A percentile compares a stretch with the other conserved stretches of the same genome.
phyloP scores from a whole-genome alignment of 2,329 filamentous ascomycete species.

The Aspergillus unguis region DNA sequence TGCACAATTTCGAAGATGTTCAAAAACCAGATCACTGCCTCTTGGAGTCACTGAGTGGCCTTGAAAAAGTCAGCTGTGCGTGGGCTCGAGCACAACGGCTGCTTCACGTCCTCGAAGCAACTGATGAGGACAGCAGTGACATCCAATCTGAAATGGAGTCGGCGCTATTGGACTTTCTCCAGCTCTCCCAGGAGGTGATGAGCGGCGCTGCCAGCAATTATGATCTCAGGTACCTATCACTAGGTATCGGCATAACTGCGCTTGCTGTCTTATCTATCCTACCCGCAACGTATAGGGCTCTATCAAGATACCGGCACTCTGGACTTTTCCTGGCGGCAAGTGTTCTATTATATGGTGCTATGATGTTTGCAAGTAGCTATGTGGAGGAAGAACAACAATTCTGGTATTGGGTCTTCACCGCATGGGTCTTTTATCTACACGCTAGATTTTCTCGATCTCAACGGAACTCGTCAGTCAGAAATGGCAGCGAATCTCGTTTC shows the following conservation, averaged over 20 bases:
- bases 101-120: slow-evolving; percentile 12
- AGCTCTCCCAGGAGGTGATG: slow-evolving; percentile 71
- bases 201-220: slow-evolving; percentile 93
- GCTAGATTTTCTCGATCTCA: slow-evolving; percentile 27
- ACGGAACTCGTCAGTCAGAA: not conserved
- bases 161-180: slow-evolving; percentile 57
- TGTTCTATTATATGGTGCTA: slow-evolving; percentile 65
- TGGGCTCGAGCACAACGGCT: slow-evolving; percentile 53
- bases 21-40: slow-evolving; percentile 22
- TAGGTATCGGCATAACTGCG: slow-evolving; percentile 36
- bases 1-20: slow-evolving; percentile 47
- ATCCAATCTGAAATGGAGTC: slow-evolving; percentile 22
- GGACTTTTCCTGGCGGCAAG: slow-evolving; percentile 48
- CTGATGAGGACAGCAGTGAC: slow-evolving; percentile 1
- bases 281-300: slow-evolving; percentile 26
- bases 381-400: slow-evolving; percentile 98
- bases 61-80: slow-evolving; percentile 64
- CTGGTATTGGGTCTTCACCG: slow-evolving; percentile 81
- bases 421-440: slow-evolving; percentile 49
- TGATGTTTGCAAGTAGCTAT: slow-evolving; percentile 98
- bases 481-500: not conserved
- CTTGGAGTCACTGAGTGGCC: slow-evolving; percentile 24
- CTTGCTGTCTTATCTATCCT: slow-evolving; percentile 44
- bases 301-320: slow-evolving; percentile 27
- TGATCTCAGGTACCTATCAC: slow-evolving; percentile 55